Base-by-base conservation (phyloP, 495 filamentous ascomycete genomes). In the Penicillium macrosclerotiorum region DNA sequence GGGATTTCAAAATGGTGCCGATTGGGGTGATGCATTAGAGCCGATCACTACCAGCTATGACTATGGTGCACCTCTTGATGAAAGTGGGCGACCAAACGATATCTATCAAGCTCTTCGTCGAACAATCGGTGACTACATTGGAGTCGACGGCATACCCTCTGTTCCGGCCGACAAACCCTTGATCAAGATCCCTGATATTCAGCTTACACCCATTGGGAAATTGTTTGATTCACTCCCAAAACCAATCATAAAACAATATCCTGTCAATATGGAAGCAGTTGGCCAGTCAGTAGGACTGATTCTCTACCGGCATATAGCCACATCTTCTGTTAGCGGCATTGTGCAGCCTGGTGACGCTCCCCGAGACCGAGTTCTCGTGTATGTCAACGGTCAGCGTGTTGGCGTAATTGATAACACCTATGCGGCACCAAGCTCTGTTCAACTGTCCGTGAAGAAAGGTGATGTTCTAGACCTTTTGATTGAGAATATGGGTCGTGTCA, bases 381-480 rank as follows among this genome's bases (percentile, higher is more conserved):
- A 74, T 38, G 67, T 74, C 11, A 73, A 76, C 34, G 61, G 60
- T 0, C 39, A 49, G 3, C 59, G 48, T 14, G 36, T 51, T 11
- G 73, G 72, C 1, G 67, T 75, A 3, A 71, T 75, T 13, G 73
- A 76, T 30, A 70, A 60, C 46, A 63, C 56, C 26, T 75, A 76
- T 45, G 37, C 46, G 9, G 33, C 45, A 4, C 73, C 73, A 1
- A 52, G 44, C 3, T 52, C 42, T 2, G 64, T 75, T 7, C 54
- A 27, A 0, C 30, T 76, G 3, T 37, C 50, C 0, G 34, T 76
- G 13, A 50, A 60, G 11, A 49, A 59, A 8, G 58, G 61, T n/a
- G 70, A 74, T 47, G 58, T 52, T 8, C 33, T 76, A 9, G 59
- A 68, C 31, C 49, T 76, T 0, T 50, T 76, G 8, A 61, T 75